phyloP scores from a whole-genome alignment of 805 yeast species.

The Allodekkera sacchari region DNA sequence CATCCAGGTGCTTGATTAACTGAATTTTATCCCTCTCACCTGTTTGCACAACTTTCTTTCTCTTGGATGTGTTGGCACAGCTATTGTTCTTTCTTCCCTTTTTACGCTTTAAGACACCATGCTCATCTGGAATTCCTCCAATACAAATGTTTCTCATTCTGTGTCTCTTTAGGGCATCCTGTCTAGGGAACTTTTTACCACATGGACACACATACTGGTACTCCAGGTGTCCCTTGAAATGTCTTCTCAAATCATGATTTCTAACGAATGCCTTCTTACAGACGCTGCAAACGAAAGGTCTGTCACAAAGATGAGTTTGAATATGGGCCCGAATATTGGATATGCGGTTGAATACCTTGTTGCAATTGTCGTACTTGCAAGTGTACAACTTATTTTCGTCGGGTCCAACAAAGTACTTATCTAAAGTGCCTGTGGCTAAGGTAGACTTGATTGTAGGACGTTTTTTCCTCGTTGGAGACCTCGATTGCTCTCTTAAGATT shows the following conservation, averaged over 20 bases:
- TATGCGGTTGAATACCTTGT: slow-evolving; percentile 75
- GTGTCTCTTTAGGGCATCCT: slow-evolving; percentile 83
- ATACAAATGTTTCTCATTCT: slow-evolving; percentile 67
- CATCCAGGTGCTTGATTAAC: too few species aligned
- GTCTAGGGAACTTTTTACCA: slow-evolving; percentile 87
- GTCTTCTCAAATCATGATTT: slow-evolving; percentile 90
- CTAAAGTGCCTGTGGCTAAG: slow-evolving; percentile 84
- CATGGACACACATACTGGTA: slow-evolving; percentile 74
- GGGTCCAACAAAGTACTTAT: slow-evolving; percentile 75
- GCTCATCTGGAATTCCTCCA: slow-evolving; percentile 51
- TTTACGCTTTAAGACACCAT: slow-evolving; percentile 14
- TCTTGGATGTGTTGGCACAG: too few species aligned
- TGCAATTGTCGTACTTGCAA: slow-evolving; percentile 63
- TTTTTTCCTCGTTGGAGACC: slow-evolving; percentile 39
- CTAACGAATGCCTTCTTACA: slow-evolving; percentile 88
- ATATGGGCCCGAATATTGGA: slow-evolving; percentile 93
- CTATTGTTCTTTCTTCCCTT: background rate
- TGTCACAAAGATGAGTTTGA: slow-evolving; percentile 90
- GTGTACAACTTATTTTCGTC: slow-evolving; percentile 60
- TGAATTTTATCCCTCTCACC: too few species aligned
- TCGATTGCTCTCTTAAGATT: slow-evolving; percentile 28
- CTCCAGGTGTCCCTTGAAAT: slow-evolving; percentile 76
- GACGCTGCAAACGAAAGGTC: slow-evolving; percentile 76
- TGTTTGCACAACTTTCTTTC: too few species aligned
- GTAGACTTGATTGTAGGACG: slow-evolving; percentile 52